Conservation (phyloP, 1,284 basidiomycete species). For the Xerocomus amazonicus region DNA sequence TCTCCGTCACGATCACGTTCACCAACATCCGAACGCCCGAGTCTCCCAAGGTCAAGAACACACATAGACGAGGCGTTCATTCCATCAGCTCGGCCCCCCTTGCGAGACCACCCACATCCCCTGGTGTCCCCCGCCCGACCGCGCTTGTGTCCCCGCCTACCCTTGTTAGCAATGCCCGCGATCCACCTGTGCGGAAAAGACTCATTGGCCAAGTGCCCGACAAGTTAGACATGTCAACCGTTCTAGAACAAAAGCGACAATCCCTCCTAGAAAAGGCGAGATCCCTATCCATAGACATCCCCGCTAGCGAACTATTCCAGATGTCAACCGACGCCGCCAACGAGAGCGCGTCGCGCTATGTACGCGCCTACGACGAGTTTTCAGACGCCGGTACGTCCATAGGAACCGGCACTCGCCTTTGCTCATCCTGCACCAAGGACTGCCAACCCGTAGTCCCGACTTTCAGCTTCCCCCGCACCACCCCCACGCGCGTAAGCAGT, state of each 20-base stretch:
- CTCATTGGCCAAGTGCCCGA: slow-evolving; percentile 28
- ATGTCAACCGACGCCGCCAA: neutral
- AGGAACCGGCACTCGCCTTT: neutral
- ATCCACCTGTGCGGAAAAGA: slow-evolving; percentile 25
- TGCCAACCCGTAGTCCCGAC: slow-evolving; percentile 43
- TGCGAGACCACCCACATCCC: slow-evolving; percentile 72
- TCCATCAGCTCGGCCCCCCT: slow-evolving; percentile 74
- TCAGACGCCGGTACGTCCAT: slow-evolving; percentile 19
- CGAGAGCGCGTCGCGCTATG: slow-evolving; percentile 21
- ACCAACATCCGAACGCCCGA: slow-evolving; percentile 71
- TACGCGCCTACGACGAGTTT: slow-evolving; percentile 32
- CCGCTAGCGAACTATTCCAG: slow-evolving; percentile 40
- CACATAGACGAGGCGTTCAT: slow-evolving; percentile 65
- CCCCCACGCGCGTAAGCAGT: slow-evolving; percentile 75
- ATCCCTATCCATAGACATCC: slow-evolving; percentile 53
- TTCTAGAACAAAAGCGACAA: slow-evolving; percentile 30
- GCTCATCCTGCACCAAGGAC: slow-evolving; percentile 14
- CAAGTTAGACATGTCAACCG: slow-evolving; percentile 23
- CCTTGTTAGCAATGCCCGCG: slow-evolving; percentile 21
- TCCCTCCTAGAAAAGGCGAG: slow-evolving; percentile 44
- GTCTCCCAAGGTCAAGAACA: slow-evolving; percentile 38
- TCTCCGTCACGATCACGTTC: slow-evolving; percentile 83
- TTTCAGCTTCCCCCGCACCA: slow-evolving; percentile 58
- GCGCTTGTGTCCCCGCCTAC: slow-evolving; percentile 22
- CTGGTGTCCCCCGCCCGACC: slow-evolving; percentile 55